Base-by-base conservation (phyloP, 306 rosid species). In the Sophora flavescens region DNA sequence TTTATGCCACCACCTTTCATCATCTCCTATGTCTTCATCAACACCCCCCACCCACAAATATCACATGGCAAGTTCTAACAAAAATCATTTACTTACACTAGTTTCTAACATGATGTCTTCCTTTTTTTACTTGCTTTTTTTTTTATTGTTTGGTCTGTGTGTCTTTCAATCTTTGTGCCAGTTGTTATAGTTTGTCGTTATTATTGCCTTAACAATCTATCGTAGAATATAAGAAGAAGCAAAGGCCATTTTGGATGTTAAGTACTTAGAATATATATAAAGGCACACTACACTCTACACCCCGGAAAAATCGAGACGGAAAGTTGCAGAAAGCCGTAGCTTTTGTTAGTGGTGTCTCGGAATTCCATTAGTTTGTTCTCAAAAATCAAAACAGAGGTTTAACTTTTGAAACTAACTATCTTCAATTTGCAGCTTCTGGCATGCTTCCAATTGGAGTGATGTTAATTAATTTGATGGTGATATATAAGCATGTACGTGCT, bases 171-270 rank as follows among this genome's bases (percentile, higher is more conserved):
- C 6, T 56, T 38, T 15, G 12, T 6, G 17, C 45, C 69, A 59
- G 15, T 8, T 0, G 44, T 72, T n/a, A 4, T 15, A 28, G 45
- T 60, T 42, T 44, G 59, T 28, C 35, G 8, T 32, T 30, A 60
- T 2, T 3, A 60, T 2, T 3, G 3, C 38, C 48, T 51, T n/a
- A n/a, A n/a, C n/a, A n/a, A 73, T 74, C 3, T 48, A 18, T 39
- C 22, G 2, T 35, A 35, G 26, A 60, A 60, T 73, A 17, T 8
- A 52, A 66, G 56, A 66, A 64, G 74, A 76, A 76, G 58, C 80
- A 65, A 76, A 76, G 32, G 53, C 59, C 48, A 76, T 39, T 76
- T 76, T 76, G 74, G 45, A 76, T 76, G 58, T 4, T 64, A 64
- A 14, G 17, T 6, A 9, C 72, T 13, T 33, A 41, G 16, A 76